phyloP scores from a whole-genome alignment of 176 grass and related monocot species.

The Luzula sylvatica region DNA sequence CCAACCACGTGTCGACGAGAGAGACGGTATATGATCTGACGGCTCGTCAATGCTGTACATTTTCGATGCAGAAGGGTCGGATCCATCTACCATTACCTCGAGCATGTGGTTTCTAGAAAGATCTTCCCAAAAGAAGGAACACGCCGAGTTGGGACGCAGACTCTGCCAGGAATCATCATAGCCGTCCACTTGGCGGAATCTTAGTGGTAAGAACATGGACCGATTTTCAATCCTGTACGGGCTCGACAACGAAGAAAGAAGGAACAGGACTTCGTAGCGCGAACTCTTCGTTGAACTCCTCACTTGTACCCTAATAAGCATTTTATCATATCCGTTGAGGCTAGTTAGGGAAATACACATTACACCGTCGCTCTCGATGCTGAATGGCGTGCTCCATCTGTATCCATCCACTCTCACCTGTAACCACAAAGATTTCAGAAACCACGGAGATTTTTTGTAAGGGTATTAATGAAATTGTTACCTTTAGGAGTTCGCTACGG shows the following conservation, averaged over 20 bases:
- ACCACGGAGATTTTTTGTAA: background rate
- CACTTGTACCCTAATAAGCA: constrained; percentile 69
- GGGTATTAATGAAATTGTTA: no score
- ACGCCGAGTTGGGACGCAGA: constrained; percentile 74
- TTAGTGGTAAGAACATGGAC: constrained; percentile 87
- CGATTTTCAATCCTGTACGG: constrained; percentile 98
- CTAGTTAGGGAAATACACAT: constrained; percentile 76
- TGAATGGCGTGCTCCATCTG: constrained; percentile 90
- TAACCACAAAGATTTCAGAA: constrained; percentile 23
- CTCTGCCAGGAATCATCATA: constrained; percentile 68
- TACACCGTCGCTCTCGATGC: constrained; percentile 72
- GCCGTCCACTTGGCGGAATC: constrained; percentile 68
- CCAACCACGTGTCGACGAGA: constrained; percentile 25
- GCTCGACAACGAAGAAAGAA: constrained; percentile 58
- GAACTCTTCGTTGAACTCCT: constrained; percentile 84
- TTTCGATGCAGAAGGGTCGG: constrained; percentile 43
- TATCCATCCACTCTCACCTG: constrained; percentile 75
- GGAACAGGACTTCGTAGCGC: constrained; percentile 78
- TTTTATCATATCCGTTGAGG: constrained; percentile 45
- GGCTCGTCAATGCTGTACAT: constrained; percentile 71
- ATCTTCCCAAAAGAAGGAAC: constrained; percentile 94
- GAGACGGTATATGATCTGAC: constrained; percentile 58
- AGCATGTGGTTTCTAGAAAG: constrained; percentile 55
- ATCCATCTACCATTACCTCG: constrained; percentile 77
- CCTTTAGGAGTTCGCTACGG: constrained; percentile 80